phyloP scores from a whole-genome alignment of 495 filamentous ascomycete species.

The Barbatosphaeria neglecta region DNA sequence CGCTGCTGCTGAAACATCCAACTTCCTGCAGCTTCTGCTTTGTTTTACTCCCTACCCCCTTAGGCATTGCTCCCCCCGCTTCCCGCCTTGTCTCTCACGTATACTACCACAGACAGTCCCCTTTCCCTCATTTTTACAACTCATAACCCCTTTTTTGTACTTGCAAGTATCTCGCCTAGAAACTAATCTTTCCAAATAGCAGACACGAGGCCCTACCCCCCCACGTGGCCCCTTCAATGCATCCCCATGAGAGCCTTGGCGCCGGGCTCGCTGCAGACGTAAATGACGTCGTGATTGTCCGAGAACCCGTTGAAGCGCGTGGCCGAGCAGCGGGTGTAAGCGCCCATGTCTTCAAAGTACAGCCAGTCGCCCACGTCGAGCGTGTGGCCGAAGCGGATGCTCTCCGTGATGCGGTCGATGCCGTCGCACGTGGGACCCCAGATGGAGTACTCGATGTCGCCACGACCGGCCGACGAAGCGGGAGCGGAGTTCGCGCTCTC shows the following conservation, averaged over 20 bases:
- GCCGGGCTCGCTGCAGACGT: slow-evolving; percentile 85
- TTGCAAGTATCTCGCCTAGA: too few species aligned
- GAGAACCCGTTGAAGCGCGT: slow-evolving; percentile 98
- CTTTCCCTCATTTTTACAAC: too few species aligned
- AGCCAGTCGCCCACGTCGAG: slow-evolving; percentile 93
- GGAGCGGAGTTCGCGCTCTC: slow-evolving; percentile 16
- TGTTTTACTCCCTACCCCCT: too few species aligned
- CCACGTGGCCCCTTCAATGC: not conserved
- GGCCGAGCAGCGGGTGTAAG: slow-evolving; percentile 94
- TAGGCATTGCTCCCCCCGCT: too few species aligned
- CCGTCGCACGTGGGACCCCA: slow-evolving; percentile 98
- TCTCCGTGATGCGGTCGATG: slow-evolving; percentile 81
- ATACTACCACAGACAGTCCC: too few species aligned
- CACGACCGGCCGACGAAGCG: slow-evolving; percentile 13
- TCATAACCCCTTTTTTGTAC: too few species aligned
- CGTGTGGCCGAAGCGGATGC: slow-evolving; percentile 56
- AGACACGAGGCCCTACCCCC: too few species aligned
- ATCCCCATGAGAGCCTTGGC: slow-evolving; percentile 60
- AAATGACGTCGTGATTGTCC: slow-evolving; percentile 83
- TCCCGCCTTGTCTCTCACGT: too few species aligned
- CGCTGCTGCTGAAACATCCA: too few species aligned
- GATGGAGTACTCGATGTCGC: slow-evolving; percentile 68
- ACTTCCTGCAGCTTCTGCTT: too few species aligned
- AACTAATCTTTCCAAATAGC: too few species aligned
- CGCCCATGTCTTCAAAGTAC: slow-evolving; percentile 97